Evolutionary conservation across 2,329 filamentous ascomycete species (phyloP).

Genomic region (Arthrobotrys iridis): DNA sequence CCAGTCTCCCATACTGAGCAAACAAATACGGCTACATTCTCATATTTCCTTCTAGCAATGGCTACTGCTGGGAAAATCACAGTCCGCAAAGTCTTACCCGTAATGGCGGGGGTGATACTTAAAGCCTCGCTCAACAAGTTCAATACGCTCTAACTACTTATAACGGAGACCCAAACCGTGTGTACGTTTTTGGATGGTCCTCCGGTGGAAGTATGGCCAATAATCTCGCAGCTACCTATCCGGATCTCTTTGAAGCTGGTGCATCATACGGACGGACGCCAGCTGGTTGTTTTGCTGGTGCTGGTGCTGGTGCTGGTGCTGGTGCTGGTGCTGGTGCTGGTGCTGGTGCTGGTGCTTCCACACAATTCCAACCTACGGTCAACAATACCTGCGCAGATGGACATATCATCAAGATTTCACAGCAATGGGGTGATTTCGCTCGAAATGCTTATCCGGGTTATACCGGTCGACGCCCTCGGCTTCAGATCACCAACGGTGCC

Average conservation of each 20-base stretch:
- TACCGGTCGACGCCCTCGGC: slow-evolving; percentile 62
- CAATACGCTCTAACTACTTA: slow-evolving; percentile 61
- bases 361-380: neutral
- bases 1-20: slow-evolving; percentile 51
- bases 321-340: slow-evolving; percentile 65
- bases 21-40: slow-evolving; percentile 40
- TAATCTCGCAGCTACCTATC: slow-evolving; percentile 65
- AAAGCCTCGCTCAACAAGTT: slow-evolving; percentile 62
- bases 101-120: slow-evolving; percentile 62
- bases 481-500: slow-evolving; percentile 62
- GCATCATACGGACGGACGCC: slow-evolving; percentile 64
- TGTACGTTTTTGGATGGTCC: slow-evolving; percentile 60
- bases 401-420: slow-evolving; percentile 4
- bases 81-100: slow-evolving; percentile 58
- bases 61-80: slow-evolving; percentile 47
- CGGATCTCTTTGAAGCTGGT: slow-evolving; percentile 65
- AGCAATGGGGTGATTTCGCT: slow-evolving; percentile 41
- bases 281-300: slow-evolving; percentile 61
- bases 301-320: too few relatives aligned
- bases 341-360: slow-evolving; percentile 22
- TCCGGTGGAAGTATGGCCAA: slow-evolving; percentile 63
- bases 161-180: slow-evolving; percentile 59
- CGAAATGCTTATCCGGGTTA: slow-evolving; percentile 61
- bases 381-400: slow-evolving; percentile 30
- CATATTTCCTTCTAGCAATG: slow-evolving; percentile 34